These are phyloP conservation scores for Chondrostereum purpureum DNA, from an alignment of 1,284 basidiomycete species.

Conservation along the genomic window DNA sequence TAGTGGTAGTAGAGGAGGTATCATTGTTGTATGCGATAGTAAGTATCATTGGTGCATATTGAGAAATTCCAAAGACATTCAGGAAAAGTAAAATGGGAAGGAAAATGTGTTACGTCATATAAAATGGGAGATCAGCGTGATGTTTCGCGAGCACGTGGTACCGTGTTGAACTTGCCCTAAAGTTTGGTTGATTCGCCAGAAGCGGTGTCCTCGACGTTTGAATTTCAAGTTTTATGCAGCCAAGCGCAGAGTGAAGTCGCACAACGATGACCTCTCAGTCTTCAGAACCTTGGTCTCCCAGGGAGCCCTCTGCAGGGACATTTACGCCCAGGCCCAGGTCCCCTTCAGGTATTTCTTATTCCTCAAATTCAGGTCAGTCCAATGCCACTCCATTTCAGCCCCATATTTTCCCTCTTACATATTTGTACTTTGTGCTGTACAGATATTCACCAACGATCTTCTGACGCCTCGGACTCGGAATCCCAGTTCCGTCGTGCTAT, in stretches of 20 bases:
- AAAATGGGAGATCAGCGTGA: conserved; percentile 6
- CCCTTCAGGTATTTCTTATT: conserved; percentile 2
- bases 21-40: too few relatives aligned
- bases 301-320: neutral
- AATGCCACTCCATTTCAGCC: neutral
- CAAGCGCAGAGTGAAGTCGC: too few relatives aligned
- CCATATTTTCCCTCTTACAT: neutral
- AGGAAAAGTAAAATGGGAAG: too few relatives aligned
- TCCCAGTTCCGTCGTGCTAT: neutral
- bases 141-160: conserved; percentile 7
- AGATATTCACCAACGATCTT: conserved; percentile 1
- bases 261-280: conserved; percentile 4
- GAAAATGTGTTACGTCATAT: neutral
- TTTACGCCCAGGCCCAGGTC: neutral
- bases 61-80: too few relatives aligned
- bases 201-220: too few relatives aligned
- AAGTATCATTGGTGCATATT: too few relatives aligned
- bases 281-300: conserved; percentile 1
- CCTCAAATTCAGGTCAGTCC: conserved; percentile 3
- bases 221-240: too few relatives aligned
- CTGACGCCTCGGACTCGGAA: conserved; percentile 2
- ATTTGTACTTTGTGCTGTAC: neutral
- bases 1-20: too few relatives aligned
- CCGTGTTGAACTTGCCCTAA: conserved; percentile 14
- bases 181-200: conserved; percentile 8